Percentiles rank a stretch among this genome's conserved stretches.
Conservation (phyloP, 225 moss, liverwort and hornwort species). For the Bryoerythrophyllum caledonicum region DNA sequence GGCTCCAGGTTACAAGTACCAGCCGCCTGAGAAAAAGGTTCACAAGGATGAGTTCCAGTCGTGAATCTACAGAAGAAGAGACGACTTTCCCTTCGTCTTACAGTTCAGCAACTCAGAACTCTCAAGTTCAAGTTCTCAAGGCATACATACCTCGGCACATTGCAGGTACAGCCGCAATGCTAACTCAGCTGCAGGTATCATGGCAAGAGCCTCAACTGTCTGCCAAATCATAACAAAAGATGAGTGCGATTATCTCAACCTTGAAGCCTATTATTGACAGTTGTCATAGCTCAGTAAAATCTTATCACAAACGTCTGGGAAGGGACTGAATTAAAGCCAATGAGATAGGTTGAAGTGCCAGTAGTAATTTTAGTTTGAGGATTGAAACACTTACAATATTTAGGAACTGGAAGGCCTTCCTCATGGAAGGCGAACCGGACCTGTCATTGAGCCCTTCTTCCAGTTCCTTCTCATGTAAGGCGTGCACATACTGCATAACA, state of each 20-base stretch:
- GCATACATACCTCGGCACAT: constrained; percentile 80
- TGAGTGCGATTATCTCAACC: background rate
- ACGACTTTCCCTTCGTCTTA: background rate
- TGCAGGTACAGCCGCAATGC: constrained; percentile 79
- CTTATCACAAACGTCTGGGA: too few relatives aligned
- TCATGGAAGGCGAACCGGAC: constrained; percentile 54
- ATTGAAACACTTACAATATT: constrained; percentile 58
- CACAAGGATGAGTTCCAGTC: constrained; percentile 1
- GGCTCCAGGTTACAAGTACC: constrained; percentile 83
- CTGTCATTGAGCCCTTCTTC: constrained; percentile 50
- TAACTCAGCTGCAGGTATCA: constrained; percentile 80
- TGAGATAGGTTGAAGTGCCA: too few relatives aligned
- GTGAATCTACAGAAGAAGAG: background rate
- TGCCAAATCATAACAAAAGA: constrained; percentile 29
- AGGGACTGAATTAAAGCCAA: too few relatives aligned
- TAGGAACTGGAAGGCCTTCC: constrained; percentile 88
- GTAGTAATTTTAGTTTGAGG: too few relatives aligned
- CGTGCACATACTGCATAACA: constrained; percentile 67
- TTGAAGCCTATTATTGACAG: too few relatives aligned
- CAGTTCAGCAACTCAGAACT: background rate
- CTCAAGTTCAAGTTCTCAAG: background rate
- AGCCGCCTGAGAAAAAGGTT: constrained; percentile 61
- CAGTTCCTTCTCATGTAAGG: constrained; percentile 62
- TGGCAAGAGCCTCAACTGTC: constrained; percentile 89
- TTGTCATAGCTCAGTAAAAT: too few relatives aligned